These are phyloP conservation scores for Purshia tridentata DNA, from an alignment of 306 rosid species.

Conservation along the genomic window DNA sequence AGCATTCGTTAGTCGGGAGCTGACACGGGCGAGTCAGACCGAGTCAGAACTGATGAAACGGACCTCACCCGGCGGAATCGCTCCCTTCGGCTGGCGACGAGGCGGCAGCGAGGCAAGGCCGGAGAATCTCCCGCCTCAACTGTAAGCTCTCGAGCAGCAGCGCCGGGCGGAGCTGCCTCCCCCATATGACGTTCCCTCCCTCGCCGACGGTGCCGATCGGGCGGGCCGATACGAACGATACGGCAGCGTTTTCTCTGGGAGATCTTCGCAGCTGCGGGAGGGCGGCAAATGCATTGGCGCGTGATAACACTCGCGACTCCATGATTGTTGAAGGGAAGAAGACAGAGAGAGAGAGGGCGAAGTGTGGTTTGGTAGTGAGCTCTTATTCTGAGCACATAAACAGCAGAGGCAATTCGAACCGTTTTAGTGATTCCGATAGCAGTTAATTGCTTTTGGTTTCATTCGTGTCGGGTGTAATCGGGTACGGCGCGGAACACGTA, in stretches of 20 bases:
- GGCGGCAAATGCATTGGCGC: conserved; percentile 55
- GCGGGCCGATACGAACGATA: conserved; percentile 41
- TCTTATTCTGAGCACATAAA: conserved; percentile 13
- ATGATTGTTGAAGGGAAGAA: conserved; percentile 26
- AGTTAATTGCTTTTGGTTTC: neutral
- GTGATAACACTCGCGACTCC: conserved; percentile 96
- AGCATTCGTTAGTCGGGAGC: conserved; percentile 33
- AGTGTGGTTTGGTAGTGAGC: conserved; percentile 15
- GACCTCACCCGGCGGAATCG: conserved; percentile 99
- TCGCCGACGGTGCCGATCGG: conserved; percentile 57
- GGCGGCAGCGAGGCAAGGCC: conserved; percentile 63
- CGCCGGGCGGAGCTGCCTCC: conserved; percentile 84
- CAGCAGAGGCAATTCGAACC: neutral
- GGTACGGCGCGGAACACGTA: neutral
- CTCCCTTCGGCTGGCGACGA: conserved; percentile 73
- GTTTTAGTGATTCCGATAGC: neutral
- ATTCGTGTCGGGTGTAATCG: neutral
- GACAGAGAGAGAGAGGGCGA: neutral
- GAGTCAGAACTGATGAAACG: conserved; percentile 83
- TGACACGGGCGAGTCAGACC: conserved; percentile 29
- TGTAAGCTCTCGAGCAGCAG: conserved; percentile 54
- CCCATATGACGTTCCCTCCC: conserved; percentile 85
- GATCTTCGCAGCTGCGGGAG: conserved; percentile 46
- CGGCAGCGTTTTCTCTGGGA: conserved; percentile 34
- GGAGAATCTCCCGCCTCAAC: conserved; percentile 41